phyloP scores from a whole-genome alignment of 1,284 basidiomycete genomes.

The Malassezia equina region DNA sequence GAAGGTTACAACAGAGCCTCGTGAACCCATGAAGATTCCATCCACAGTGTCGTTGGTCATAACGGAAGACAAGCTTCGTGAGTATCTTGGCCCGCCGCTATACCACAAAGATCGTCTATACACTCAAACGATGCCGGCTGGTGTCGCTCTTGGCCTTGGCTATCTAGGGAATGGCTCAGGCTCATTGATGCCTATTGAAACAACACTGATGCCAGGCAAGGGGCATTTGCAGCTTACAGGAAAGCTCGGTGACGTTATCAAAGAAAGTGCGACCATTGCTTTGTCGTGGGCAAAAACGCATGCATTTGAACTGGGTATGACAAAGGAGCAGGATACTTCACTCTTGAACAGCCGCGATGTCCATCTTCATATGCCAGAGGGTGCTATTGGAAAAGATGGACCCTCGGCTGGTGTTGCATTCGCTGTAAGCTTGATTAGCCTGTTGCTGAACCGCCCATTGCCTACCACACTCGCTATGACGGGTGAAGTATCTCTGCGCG shows the following conservation, averaged over 20 bases:
- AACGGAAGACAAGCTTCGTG: constrained; percentile 75
- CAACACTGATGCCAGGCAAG: constrained; percentile 44
- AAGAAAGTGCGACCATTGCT: constrained; percentile 87
- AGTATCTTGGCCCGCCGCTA: constrained; percentile 89
- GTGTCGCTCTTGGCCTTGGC: constrained; percentile 85
- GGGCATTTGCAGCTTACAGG: constrained; percentile 71
- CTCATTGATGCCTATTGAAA: constrained; percentile 90
- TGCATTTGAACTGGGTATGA: constrained; percentile 73
- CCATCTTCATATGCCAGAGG: constrained; percentile 51
- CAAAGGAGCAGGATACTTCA: constrained; percentile 58
- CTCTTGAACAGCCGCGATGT: constrained; percentile 62
- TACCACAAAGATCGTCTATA: constrained; percentile 95
- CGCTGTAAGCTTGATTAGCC: constrained; percentile 74
- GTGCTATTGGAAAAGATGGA: constrained; percentile 93
- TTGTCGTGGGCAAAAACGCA: constrained; percentile 86
- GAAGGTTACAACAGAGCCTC: constrained; percentile 60
- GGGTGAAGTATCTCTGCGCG: constrained; percentile 44
- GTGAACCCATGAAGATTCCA: constrained; percentile 73
- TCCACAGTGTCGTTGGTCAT: constrained; percentile 68
- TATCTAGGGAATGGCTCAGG: constrained; percentile 93
- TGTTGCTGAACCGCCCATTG: constrained; percentile 54
- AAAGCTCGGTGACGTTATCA: constrained; percentile 93
- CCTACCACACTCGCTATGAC: constrained; percentile 45
- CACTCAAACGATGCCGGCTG: constrained; percentile 65
- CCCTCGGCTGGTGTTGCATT: constrained; percentile 92